A percentile compares a stretch with the other conserved stretches of the same genome.
Evolutionary conservation across 352 stramenopile species (phyloP).

Genomic region (Pythium monospermum): DNA sequence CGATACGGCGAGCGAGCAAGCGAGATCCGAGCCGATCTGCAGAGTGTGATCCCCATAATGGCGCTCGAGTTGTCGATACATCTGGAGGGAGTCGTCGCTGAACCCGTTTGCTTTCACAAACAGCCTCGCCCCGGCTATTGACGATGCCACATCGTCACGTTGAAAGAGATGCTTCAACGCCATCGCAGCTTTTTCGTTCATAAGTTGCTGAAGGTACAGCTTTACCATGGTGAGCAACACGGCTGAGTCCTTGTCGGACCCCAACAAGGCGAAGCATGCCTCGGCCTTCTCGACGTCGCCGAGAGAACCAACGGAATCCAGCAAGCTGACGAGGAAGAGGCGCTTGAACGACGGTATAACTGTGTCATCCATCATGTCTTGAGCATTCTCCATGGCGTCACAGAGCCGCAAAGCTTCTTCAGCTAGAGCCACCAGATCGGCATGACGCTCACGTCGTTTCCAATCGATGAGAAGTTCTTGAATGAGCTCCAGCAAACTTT

Average conservation of each 20-base stretch:
- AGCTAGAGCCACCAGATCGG: conserved; percentile 36
- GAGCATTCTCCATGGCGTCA: conserved; percentile 38
- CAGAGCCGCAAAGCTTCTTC: conserved; percentile 59
- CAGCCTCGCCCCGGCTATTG: conserved; percentile 37
- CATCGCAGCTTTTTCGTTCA: conserved; percentile 43
- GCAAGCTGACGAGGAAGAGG: conserved; percentile 35
- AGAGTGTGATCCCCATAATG: conserved; percentile 52
- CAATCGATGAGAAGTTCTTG: conserved; percentile 48
- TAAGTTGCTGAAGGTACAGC: conserved; percentile 40
- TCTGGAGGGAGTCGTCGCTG: conserved; percentile 42
- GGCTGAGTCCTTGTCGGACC: conserved; percentile 8
- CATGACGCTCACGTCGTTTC: conserved; percentile 24
- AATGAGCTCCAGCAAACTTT: conserved; percentile 42
- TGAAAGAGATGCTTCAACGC: conserved; percentile 48
- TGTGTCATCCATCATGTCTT: conserved; percentile 23
- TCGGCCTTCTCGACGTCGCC: conserved; percentile 57
- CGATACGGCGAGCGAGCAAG: conserved; percentile 45
- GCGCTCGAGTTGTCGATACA: conserved; percentile 58
- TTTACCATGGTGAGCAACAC: conserved; percentile 51
- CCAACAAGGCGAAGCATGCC: conserved; percentile 38
- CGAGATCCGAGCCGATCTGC: conserved; percentile 61
- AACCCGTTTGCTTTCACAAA: conserved; percentile 43
- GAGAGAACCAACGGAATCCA: conserved; percentile 40
- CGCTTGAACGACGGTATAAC: conserved; percentile 35
- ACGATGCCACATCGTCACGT: conserved; percentile 36